Conservation (phyloP, 2,329 filamentous ascomycete genomes). For the Pseudogymnoascus pannorum region DNA sequence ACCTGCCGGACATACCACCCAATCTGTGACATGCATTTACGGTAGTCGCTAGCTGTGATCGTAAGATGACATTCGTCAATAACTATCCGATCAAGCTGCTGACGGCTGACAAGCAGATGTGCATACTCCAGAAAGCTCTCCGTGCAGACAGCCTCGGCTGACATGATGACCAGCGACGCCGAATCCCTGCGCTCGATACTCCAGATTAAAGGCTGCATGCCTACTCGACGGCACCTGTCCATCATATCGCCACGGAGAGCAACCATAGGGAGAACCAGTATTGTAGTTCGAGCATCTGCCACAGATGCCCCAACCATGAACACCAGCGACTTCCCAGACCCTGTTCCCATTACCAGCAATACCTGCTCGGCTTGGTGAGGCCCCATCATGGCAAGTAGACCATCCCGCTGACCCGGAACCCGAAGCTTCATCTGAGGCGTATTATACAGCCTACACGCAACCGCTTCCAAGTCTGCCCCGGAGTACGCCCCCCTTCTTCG, state of each 20-base stretch:
- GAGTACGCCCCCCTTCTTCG: slow-evolving; percentile 9
- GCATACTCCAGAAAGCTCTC: slow-evolving; percentile 13
- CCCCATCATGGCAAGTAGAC: slow-evolving; percentile 12
- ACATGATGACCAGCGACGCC: slow-evolving; percentile 14
- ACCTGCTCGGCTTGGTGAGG: slow-evolving; percentile 12
- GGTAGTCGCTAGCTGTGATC: slow-evolving; percentile 15
- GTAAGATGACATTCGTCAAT: slow-evolving; percentile 13
- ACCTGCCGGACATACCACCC: slow-evolving; percentile 14
- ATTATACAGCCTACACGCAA: slow-evolving; percentile 11
- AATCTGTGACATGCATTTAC: slow-evolving; percentile 12
- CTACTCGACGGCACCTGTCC: slow-evolving; percentile 11
- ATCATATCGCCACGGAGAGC: slow-evolving; percentile 13
- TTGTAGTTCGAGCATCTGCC: slow-evolving; percentile 14
- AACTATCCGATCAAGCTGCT: slow-evolving; percentile 13
- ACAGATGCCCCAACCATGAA: slow-evolving; percentile 13
- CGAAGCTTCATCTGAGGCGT: slow-evolving; percentile 10
- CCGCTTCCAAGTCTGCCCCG: slow-evolving; percentile 10
- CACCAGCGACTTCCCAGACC: slow-evolving; percentile 13
- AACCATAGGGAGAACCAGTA: slow-evolving; percentile 14
- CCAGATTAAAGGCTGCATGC: slow-evolving; percentile 11
- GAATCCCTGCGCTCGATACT: background rate
- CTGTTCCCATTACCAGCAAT: slow-evolving; percentile 13
- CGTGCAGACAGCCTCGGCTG: slow-evolving; percentile 11
- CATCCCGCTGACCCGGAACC: slow-evolving; percentile 9
- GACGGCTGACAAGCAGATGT: background rate